A percentile compares a stretch with the other conserved stretches of the same genome.
Conservation (phyloP, 2,329 filamentous ascomycete genomes). For the Trichoderma pleuroti region DNA sequence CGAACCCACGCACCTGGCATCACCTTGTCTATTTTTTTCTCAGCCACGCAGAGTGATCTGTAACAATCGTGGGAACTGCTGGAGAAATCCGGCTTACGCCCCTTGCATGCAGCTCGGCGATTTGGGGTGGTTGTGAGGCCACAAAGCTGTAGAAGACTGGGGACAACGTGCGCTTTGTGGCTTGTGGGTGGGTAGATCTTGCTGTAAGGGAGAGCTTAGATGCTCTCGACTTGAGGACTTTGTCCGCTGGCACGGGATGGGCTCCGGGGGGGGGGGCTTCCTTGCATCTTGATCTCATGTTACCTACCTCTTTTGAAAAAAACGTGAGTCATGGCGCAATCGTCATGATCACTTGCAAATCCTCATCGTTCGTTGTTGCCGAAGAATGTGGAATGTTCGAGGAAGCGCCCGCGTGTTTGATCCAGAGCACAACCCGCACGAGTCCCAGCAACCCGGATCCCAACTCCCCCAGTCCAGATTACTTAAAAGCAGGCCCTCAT, state of each 20-base stretch:
- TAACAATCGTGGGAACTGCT: neutral
- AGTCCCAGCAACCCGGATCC: conserved; percentile 15
- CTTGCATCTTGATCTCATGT: neutral
- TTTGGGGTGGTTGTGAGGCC: neutral
- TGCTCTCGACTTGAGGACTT: neutral
- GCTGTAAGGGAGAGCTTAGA: neutral
- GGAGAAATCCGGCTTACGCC: neutral
- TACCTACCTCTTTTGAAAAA: neutral
- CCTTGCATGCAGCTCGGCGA: neutral
- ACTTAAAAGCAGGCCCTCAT: neutral
- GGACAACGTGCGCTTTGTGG: neutral
- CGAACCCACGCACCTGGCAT: neutral
- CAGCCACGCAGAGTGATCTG: neutral
- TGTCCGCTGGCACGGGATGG: neutral
- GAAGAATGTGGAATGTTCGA: neutral
- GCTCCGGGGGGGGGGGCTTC: neutral
- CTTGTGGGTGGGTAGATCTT: neutral
- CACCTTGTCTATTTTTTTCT: neutral
- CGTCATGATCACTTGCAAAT: neutral
- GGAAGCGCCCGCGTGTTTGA: neutral
- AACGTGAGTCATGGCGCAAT: neutral
- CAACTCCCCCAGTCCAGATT: conserved; percentile 4
- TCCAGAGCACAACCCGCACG: neutral
- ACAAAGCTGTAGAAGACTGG: neutral
- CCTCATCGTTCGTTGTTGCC: neutral